A percentile compares a stretch with the other conserved stretches of the same genome.
These are phyloP conservation scores for Mycena leptocephala DNA, from an alignment of 768 basidiomycete genomes.

Conservation along the genomic window DNA sequence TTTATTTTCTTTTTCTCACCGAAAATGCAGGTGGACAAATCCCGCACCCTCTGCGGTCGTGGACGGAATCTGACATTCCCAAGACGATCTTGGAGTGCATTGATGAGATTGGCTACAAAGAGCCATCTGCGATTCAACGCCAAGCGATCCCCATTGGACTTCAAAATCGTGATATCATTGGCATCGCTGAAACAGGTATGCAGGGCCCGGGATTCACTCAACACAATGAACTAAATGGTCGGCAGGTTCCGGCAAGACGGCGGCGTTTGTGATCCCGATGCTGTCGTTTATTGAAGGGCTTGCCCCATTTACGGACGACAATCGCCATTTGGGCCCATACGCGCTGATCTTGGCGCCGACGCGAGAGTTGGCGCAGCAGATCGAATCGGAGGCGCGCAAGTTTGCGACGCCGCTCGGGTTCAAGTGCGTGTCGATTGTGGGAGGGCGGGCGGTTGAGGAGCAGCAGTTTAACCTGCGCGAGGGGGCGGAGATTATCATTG, in stretches of 20 bases:
- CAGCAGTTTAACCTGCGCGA: slow-evolving; percentile 98
- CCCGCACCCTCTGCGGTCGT: slow-evolving; percentile 93
- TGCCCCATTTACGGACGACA: slow-evolving; percentile 92
- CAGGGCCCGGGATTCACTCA: slow-evolving; percentile 21
- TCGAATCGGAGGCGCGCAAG: slow-evolving; percentile 92
- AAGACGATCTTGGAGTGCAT: slow-evolving; percentile 85
- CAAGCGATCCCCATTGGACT: slow-evolving; percentile 99
- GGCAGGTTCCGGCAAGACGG: slow-evolving; percentile 97
- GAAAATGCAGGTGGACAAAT: slow-evolving; percentile 85
- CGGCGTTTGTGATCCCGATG: slow-evolving; percentile 99
- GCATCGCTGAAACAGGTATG: slow-evolving; percentile 97
- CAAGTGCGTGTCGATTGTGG: slow-evolving; percentile 97
- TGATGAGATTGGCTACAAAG: slow-evolving; percentile 95
- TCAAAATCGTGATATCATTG: slow-evolving; percentile 97
- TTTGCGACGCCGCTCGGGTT: slow-evolving; percentile 94
- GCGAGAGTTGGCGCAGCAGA: slow-evolving; percentile 98
- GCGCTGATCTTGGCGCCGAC: slow-evolving; percentile 95
- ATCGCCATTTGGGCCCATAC: slow-evolving; percentile 94
- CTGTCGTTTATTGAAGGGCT: slow-evolving; percentile 92
- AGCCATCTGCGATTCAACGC: slow-evolving; percentile 96
- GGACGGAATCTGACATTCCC: slow-evolving; percentile 92
- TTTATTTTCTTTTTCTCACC: neutral
- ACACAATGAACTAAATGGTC: slow-evolving; percentile 13
- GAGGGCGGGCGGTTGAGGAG: slow-evolving; percentile 97
- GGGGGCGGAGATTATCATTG: slow-evolving; percentile 98